Conservation (phyloP, 805 yeast species). For the Wickerhamiella azyma region DNA sequence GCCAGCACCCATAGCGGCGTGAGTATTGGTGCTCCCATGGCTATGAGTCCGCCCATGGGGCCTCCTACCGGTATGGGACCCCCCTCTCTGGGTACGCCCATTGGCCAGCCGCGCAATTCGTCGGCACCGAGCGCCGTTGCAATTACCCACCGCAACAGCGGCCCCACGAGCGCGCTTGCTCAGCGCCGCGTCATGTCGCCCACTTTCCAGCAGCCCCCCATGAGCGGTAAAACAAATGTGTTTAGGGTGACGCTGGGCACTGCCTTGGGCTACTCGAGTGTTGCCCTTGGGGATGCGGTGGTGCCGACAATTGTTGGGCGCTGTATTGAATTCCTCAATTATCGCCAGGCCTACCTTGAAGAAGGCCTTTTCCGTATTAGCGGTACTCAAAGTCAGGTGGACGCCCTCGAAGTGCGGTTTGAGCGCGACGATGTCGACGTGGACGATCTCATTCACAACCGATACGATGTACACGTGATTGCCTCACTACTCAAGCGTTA, state of each 20-base stretch:
- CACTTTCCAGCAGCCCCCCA: conserved; percentile 2
- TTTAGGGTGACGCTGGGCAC: conserved; percentile 54
- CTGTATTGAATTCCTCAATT: conserved; percentile 54
- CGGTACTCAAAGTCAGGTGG: conserved; percentile 53
- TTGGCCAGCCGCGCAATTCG: background rate
- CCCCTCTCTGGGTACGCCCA: no score
- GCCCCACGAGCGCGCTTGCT: conserved; percentile 7
- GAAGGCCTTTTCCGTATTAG: conserved; percentile 84
- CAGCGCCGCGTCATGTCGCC: conserved; percentile 8
- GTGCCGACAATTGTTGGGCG: conserved; percentile 69
- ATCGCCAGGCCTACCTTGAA: conserved; percentile 59
- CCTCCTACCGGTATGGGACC: no score
- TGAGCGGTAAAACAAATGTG: conserved; percentile 1
- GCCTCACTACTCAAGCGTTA: conserved; percentile 77
- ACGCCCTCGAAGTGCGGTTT: conserved; percentile 54
- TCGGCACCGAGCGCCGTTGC: conserved; percentile 6
- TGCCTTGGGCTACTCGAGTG: conserved; percentile 39
- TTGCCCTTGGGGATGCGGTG: conserved; percentile 30
- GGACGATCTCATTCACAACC: conserved; percentile 13
- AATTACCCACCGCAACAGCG: conserved; percentile 5
- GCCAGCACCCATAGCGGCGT: background rate
- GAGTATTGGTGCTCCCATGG: background rate
- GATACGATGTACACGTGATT: conserved; percentile 63
- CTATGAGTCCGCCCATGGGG: background rate
- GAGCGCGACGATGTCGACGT: conserved; percentile 20